Conservation (phyloP, 441 rosid species). For the Pelargonium australe region DNA sequence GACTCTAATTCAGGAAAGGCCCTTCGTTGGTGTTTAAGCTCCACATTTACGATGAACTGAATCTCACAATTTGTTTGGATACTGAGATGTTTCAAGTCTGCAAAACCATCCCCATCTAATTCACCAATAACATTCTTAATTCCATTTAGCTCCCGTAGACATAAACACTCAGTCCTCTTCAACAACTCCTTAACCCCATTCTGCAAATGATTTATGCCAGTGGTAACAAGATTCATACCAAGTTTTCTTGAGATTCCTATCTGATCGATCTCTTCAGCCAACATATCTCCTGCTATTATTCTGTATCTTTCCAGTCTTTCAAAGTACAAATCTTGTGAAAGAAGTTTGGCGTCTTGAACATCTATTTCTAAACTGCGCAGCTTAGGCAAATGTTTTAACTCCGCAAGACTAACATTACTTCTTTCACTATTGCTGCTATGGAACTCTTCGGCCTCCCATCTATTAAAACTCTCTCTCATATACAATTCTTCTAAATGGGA, state of each 20-base stretch:
- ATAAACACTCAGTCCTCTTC: constrained; percentile 17
- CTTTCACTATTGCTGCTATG: not conserved
- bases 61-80: not conserved
- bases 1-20: not conserved
- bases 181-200: constrained; percentile 16
- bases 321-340: too few relatives aligned
- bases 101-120: too few relatives aligned
- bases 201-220: not conserved
- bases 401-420: not conserved
- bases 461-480: constrained; percentile 5
- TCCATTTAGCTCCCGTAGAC: constrained; percentile 15
- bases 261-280: not conserved
- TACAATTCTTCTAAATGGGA: constrained; percentile 20
- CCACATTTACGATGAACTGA: not conserved
- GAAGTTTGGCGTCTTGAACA: too few relatives aligned
- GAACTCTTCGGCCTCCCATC: constrained; percentile 17
- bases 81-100: not conserved
- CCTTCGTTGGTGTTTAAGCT: not conserved
- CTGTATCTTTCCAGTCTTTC: too few relatives aligned
- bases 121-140: constrained; percentile 7
- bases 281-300: too few relatives aligned
- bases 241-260: not conserved
- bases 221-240: not conserved
- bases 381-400: too few relatives aligned
- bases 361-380: too few relatives aligned